These are phyloP conservation scores for Leucaena leucocephala DNA, from an alignment of 306 rosid genomes.

Conservation along the genomic window DNA sequence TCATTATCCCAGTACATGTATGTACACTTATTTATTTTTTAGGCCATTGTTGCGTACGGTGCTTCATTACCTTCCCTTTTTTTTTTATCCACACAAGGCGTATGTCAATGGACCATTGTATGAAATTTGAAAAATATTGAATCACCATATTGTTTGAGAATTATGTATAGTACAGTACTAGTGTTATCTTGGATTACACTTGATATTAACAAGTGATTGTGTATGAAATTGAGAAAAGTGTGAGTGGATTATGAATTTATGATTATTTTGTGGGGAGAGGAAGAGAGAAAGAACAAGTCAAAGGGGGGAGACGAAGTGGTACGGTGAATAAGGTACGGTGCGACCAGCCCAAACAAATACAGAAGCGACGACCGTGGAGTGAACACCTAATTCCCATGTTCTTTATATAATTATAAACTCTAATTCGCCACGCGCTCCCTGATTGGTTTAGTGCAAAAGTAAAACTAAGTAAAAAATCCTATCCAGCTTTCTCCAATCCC, in stretches of 20 bases:
- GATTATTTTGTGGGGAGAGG: too few relatives aligned
- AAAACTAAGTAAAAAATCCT: conserved; percentile 47
- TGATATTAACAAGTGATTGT: background rate
- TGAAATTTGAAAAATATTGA: too few relatives aligned
- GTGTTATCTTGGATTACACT: too few relatives aligned
- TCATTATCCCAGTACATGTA: background rate
- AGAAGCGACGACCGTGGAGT: conserved; percentile 40
- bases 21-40: background rate
- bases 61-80: background rate
- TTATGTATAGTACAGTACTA: too few relatives aligned
- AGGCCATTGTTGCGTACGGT: background rate
- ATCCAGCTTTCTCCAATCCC: conserved; percentile 40
- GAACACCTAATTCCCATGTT: conserved; percentile 9
- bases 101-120: too few relatives aligned
- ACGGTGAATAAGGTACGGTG: conserved; percentile 77
- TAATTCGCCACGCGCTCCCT: conserved; percentile 28
- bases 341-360: conserved; percentile 32
- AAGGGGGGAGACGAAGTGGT: conserved; percentile 43
- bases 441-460: conserved; percentile 41
- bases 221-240: too few relatives aligned
- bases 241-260: background rate
- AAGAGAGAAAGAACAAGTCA: background rate
- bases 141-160: too few relatives aligned
- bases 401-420: background rate
- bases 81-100: too few relatives aligned